Evolutionary conservation across 495 filamentous ascomycete species (phyloP).

Genomic region (Gamarada debralockiae): DNA sequence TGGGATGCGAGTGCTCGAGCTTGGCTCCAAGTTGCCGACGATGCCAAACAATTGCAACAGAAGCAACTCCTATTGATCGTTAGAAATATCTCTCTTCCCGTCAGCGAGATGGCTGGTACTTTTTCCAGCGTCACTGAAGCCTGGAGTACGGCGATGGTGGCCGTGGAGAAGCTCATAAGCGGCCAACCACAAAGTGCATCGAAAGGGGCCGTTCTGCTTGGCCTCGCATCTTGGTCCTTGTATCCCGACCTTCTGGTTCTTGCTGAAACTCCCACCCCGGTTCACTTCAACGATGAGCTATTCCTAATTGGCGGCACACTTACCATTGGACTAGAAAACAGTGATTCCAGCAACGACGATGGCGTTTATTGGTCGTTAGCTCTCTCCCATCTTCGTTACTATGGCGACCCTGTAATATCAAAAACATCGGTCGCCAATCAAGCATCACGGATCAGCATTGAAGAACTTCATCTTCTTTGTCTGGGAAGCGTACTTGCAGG

Average conservation of each 20-base stretch:
- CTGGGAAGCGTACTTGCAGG: too few relatives aligned
- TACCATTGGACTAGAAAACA: constrained; percentile 22
- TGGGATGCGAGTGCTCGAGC: constrained; percentile 36
- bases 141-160: too few relatives aligned
- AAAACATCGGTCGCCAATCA: too few relatives aligned
- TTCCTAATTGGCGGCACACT: constrained; percentile 24
- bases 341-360: background rate
- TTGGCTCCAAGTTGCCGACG: constrained; percentile 34
- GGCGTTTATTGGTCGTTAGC: constrained; percentile 11
- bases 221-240: constrained; percentile 32
- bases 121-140: too few relatives aligned
- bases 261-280: background rate
- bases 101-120: too few relatives aligned
- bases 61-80: constrained; percentile 15
- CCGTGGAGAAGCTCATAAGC: too few relatives aligned
- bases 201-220: constrained; percentile 26
- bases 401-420: too few relatives aligned
- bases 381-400: constrained; percentile 29
- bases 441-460: too few relatives aligned
- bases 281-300: constrained; percentile 25
- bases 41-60: constrained; percentile 19
- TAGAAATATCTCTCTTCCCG: too few relatives aligned
- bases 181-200: too few relatives aligned
- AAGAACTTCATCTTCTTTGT: too few relatives aligned
- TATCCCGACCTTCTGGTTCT: constrained; percentile 32